Conservation (phyloP, 192 early-diverging fungal genomes). For the Rhizophagus sp. region DNA sequence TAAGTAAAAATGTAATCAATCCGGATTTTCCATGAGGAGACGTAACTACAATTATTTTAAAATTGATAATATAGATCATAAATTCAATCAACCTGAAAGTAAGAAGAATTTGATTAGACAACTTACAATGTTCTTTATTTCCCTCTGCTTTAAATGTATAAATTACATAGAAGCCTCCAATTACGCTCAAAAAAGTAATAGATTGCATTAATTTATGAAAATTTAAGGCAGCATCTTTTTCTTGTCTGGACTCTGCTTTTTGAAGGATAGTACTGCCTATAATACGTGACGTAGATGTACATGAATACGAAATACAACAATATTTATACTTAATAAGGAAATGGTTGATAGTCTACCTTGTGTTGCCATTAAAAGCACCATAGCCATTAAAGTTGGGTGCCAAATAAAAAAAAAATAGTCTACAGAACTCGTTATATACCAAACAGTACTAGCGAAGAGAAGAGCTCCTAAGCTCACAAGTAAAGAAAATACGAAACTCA, state of each 20-base stretch:
- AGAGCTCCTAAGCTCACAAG: slow-evolving; percentile 25
- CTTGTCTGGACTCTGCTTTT: slow-evolving; percentile 31
- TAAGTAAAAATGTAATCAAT: slow-evolving; percentile 31
- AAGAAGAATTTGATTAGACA: neutral
- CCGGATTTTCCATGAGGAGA: slow-evolving; percentile 41
- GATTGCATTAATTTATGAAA: slow-evolving; percentile 35
- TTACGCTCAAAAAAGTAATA: slow-evolving; percentile 23
- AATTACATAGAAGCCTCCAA: slow-evolving; percentile 32
- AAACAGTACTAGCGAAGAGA: slow-evolving; percentile 33
- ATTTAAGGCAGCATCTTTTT: slow-evolving; percentile 35
- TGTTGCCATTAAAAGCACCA: slow-evolving; percentile 30
- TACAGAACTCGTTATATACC: slow-evolving; percentile 25
- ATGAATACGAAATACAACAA: neutral
- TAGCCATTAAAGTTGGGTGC: slow-evolving; percentile 37
- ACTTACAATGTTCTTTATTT: slow-evolving; percentile 36
- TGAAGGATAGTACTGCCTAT: slow-evolving; percentile 39
- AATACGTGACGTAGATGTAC: neutral
- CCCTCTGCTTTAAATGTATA: slow-evolving; percentile 32
- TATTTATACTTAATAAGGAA: neutral
- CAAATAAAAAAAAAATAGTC: slow-evolving; percentile 35
- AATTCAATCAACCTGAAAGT: too few species aligned
- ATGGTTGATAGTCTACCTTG: slow-evolving; percentile 31
- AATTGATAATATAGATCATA: neutral
- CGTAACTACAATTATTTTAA: neutral
- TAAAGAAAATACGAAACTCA: slow-evolving; percentile 8